Base-by-base conservation (phyloP, 2,329 filamentous ascomycete genomes). In the Fusarium camptoceras region DNA sequence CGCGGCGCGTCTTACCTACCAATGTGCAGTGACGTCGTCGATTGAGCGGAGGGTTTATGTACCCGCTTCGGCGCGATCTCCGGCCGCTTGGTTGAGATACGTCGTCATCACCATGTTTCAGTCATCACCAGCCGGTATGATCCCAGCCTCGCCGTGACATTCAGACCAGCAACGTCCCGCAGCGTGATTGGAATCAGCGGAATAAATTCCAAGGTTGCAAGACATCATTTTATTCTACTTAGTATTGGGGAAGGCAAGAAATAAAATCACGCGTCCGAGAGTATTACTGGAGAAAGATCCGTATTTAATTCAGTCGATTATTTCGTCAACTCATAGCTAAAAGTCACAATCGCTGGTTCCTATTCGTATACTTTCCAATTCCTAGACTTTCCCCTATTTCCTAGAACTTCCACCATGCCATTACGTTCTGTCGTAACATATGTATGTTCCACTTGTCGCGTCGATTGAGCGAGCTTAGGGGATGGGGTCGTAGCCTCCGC, bases 401-500 rank as follows among this genome's bases (percentile, higher is more conserved):
- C 16, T 6, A 1, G 3, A 8, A 9, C n/a, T 10, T 6, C 10
- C 6, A 14, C n/a, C 37, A 20, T 22, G 41, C 39, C 31, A 20
- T 30, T 20, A n/a, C 16, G 3, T 37, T 10, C 2, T n/a, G 22
- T 16, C 14, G 25, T 4, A 31, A 3, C 18, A 7, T 12, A 48
- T 18, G 6, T 1, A 5, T 34, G 6, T 25, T 44, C 18, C 18
- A 27, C 4, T 3, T 6, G 12, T 15, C 1, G n/a, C 1, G 3
- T 46, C 28, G 28, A 44, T 43, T 44, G 49, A 18, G 0, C 8
- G 28, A 11, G 0, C 30, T 42, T 61, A 71, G 5, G 64, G 53
- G 11, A 72, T 25, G 0, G 85, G 77, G 78, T 89, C 87, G 73
- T 90, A 89, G n/a, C 83, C 84, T 12, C 81, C 78, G 44, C 82